A percentile compares a stretch with the other conserved stretches of the same genome.
Evolutionary conservation across 768 basidiomycete genomes (phyloP).

Genomic region (Rhodotorula taiwanensis): DNA sequence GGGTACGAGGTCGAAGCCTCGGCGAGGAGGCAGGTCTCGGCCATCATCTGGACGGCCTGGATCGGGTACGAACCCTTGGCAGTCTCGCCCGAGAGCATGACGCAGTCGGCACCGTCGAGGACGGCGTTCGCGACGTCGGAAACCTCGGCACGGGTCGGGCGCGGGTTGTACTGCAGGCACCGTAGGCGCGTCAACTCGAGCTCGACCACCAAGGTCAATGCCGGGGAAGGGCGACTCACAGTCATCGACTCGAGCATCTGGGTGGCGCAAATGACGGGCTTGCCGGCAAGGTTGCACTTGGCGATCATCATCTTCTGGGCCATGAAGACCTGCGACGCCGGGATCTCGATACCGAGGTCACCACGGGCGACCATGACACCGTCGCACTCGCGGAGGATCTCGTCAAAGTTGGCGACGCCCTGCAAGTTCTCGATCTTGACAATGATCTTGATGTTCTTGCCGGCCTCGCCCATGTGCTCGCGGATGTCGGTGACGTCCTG

Average conservation of each 20-base stretch:
- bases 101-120: constrained; percentile 96
- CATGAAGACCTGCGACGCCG: constrained; percentile 97
- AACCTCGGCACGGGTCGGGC: constrained; percentile 96
- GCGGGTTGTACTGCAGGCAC: constrained; percentile 65
- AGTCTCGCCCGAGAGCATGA: constrained; percentile 99
- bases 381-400: constrained; percentile 87
- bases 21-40: constrained; percentile 94
- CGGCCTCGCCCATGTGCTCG: constrained; percentile 84
- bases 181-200: too few relatives aligned
- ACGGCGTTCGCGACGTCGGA: constrained; percentile 99
- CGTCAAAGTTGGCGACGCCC: constrained; percentile 97
- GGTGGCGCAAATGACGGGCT: constrained; percentile 96
- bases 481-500: constrained; percentile 93
- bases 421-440: constrained; percentile 99
- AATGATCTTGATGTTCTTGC: constrained; percentile 94
- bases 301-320: constrained; percentile 99
- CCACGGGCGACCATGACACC: constrained; percentile 99
- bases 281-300: constrained; percentile 95
- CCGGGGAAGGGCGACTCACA: not conserved
- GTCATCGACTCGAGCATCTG: constrained; percentile 82
- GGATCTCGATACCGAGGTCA: constrained; percentile 98
- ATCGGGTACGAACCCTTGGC: constrained; percentile 96
- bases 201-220: too few relatives aligned
- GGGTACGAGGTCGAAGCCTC: constrained; percentile 94
- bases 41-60: constrained; percentile 99